A percentile compares a stretch with the other conserved stretches of the same genome.
These are phyloP conservation scores for Blastosporella zonata DNA, from an alignment of 1,284 basidiomycete genomes.

Conservation along the genomic window DNA sequence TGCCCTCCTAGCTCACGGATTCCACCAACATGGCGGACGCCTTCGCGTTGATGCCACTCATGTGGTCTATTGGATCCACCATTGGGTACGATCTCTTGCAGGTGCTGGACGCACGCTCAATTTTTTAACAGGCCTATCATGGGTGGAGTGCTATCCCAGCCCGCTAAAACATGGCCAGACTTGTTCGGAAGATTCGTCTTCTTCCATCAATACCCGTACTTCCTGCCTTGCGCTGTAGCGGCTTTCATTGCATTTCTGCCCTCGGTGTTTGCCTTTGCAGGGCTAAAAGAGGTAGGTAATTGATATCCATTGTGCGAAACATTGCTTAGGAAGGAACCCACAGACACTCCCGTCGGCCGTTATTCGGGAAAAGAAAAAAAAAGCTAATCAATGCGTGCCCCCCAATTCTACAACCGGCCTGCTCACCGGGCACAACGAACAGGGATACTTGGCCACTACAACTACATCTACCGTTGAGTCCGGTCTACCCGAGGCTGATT, in stretches of 20 bases:
- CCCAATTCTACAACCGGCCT: slow-evolving; percentile 13
- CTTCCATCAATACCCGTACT: slow-evolving; percentile 48
- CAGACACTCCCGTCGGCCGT: slow-evolving; percentile 24
- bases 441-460: slow-evolving; percentile 9
- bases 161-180: slow-evolving; percentile 43
- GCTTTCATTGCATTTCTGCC: slow-evolving; percentile 28
- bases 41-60: slow-evolving; percentile 44
- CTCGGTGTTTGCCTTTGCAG: slow-evolving; percentile 26
- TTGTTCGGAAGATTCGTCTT: slow-evolving; percentile 40
- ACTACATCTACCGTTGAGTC: slow-evolving; percentile 1
- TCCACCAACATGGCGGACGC: slow-evolving; percentile 44
- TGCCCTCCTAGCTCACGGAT: slow-evolving; percentile 33
- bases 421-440: slow-evolving; percentile 7
- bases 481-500: not conserved
- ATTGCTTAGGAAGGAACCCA: not conserved
- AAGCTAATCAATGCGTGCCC: slow-evolving; percentile 1
- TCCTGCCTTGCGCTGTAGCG: slow-evolving; percentile 50
- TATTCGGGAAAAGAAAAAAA: slow-evolving; percentile 13
- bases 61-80: slow-evolving; percentile 43
- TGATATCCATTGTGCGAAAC: slow-evolving; percentile 9
- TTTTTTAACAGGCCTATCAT: slow-evolving; percentile 36
- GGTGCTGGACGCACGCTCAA: not conserved
- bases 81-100: slow-evolving; percentile 33
- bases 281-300: slow-evolving; percentile 33
- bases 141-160: slow-evolving; percentile 45